Percentiles rank a stretch among this genome's conserved stretches.
Evolutionary conservation across 352 stramenopile species (phyloP).

Genomic region (Thraustotheca clavata): DNA sequence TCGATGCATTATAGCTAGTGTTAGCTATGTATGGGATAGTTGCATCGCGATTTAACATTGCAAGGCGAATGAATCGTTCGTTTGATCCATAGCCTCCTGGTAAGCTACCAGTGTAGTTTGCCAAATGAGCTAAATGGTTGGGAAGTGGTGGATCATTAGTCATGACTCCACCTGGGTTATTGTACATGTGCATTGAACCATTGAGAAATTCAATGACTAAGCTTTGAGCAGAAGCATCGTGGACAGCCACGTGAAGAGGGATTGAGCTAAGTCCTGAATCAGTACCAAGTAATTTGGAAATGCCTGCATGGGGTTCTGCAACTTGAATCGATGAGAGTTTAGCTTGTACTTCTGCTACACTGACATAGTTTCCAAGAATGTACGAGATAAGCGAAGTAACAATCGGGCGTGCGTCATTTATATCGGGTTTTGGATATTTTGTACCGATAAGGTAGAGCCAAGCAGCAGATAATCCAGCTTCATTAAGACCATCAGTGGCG

Average conservation of each 20-base stretch:
- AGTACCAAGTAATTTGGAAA: slow-evolving; percentile 24
- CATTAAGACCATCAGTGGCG: slow-evolving; percentile 44
- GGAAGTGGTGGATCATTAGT: slow-evolving; percentile 65
- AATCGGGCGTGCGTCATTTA: slow-evolving; percentile 28
- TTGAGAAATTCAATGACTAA: slow-evolving; percentile 67
- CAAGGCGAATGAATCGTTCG: slow-evolving; percentile 54
- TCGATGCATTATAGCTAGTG: slow-evolving; percentile 23
- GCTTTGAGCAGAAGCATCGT: slow-evolving; percentile 48
- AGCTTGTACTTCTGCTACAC: slow-evolving; percentile 42
- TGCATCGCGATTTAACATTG: slow-evolving; percentile 47
- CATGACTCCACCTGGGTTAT: slow-evolving; percentile 56
- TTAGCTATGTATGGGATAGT: slow-evolving; percentile 40
- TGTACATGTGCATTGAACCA: slow-evolving; percentile 40
- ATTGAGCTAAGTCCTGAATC: slow-evolving; percentile 23
- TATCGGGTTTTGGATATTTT: slow-evolving; percentile 36
- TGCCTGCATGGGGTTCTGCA: slow-evolving; percentile 36
- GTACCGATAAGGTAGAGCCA: slow-evolving; percentile 41
- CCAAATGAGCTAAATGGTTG: slow-evolving; percentile 22
- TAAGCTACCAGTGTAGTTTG: slow-evolving; percentile 21
- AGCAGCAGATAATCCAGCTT: slow-evolving; percentile 38
- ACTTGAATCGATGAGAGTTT: slow-evolving; percentile 35
- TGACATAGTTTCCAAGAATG: slow-evolving; percentile 61
- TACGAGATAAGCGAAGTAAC: slow-evolving; percentile 60
- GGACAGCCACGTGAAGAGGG: slow-evolving; percentile 54
- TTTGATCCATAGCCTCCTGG: slow-evolving; percentile 47